Evolutionary conservation across 352 stramenopile genomes (phyloP), one percentile per base, ranked within the genome.

Genomic region (Pythium brassicae): DNA sequence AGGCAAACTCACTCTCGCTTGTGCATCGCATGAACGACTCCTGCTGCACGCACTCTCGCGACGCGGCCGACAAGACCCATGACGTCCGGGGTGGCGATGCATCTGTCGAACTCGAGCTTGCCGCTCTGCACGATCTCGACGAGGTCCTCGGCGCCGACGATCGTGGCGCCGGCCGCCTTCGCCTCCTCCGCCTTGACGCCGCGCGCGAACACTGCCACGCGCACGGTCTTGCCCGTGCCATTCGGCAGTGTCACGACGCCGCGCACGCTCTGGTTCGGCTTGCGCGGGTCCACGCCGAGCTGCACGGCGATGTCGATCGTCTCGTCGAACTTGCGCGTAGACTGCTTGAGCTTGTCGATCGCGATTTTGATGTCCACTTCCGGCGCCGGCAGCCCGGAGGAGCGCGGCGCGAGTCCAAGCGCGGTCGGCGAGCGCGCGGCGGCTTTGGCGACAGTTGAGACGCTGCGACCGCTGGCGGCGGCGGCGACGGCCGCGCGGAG

Each of bases 61-160:
- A 99, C 80, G 26, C 90, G 83, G 43, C 87, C 88, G n/a, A 99
- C 85, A 27, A 96, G 63, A 15, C 92, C 76, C 87, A 99, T 96
- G 54, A 97, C 81, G 59, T 97, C 89, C 3, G 93, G 93, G 22
- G 91, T 97, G 1, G 92, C 90, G 49, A 98, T 93, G 62, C 88
- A 93, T 59, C 88, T 81, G 55, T 97, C 88, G 57, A 98, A 97
- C 52, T 97, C 84, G 39, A 95, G 59, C 51, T 96, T 87, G 52
- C 92, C 86, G 49, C 82, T 92, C 71, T 96, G 84, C 50, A 98
- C 79, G 48, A 79, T 64, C 53, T 96, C 87, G 25, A 97, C 77
- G 27, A 97, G 76, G 58, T 97, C 89, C 50, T 97, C 91, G 17
- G 86, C 88, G 43, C 92, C 92, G 32, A 97, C 90, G 40, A 97